Evolutionary conservation across 148 eudicot genomes (phyloP).

Genomic region (Chenopodium suecicum): DNA sequence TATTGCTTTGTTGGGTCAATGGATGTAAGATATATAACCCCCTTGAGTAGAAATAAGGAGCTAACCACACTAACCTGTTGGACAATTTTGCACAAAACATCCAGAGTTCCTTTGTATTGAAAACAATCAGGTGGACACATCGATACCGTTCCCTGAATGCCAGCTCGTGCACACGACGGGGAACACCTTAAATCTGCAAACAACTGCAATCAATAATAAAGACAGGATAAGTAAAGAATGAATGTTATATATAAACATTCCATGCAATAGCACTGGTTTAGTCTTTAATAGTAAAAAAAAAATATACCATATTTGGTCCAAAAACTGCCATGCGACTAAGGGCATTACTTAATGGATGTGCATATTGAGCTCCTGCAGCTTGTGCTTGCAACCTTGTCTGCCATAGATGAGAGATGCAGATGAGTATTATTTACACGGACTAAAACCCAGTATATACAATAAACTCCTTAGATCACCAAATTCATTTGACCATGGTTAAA

Average conservation of each 20-base stretch:
- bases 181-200: conserved; percentile 98
- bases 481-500: not conserved
- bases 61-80: conserved; percentile 64
- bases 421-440: not conserved
- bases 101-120: conserved; percentile 93
- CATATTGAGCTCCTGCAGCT: conserved; percentile 87
- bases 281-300: not conserved
- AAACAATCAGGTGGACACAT: conserved; percentile 98
- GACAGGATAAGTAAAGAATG: conserved; percentile 18
- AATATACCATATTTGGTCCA: conserved; percentile 88
- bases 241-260: not conserved
- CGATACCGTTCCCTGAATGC: conserved; percentile 87
- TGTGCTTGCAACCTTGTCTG: conserved; percentile 99
- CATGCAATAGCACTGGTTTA: not conserved
- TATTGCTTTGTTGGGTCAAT: not conserved
- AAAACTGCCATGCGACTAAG: conserved; percentile 86
- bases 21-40: not conserved
- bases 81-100: conserved; percentile 78
- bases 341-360: conserved; percentile 80
- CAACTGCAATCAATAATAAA: conserved; percentile 44
- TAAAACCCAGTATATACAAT: not conserved
- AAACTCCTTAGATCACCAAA: not conserved
- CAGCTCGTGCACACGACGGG: conserved; percentile 85
- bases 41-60: not conserved
- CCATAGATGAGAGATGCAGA: conserved; percentile 1